These are phyloP conservation scores for Aspergillus saccharolyticus DNA, from an alignment of 495 filamentous ascomycete species.

Conservation along the genomic window DNA sequence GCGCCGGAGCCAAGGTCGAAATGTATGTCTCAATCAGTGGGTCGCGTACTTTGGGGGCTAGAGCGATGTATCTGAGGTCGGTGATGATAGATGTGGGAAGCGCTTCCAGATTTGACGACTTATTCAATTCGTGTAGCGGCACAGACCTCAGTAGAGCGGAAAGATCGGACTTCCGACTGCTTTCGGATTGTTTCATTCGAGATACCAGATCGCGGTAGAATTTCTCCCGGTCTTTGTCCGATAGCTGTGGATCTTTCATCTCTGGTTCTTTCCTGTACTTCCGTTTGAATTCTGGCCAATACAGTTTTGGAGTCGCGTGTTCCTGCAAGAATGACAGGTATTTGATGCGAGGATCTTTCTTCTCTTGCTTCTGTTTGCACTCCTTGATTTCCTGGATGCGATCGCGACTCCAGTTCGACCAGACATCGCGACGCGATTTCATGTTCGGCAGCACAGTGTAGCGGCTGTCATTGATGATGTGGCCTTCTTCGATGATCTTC, in stretches of 20 bases:
- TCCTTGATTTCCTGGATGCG: slow-evolving; percentile 66
- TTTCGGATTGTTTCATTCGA: slow-evolving; percentile 69
- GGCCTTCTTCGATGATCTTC: slow-evolving; percentile 73
- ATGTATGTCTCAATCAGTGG: slow-evolving; percentile 73
- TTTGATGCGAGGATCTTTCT: slow-evolving; percentile 77
- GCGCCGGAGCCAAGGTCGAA: slow-evolving; percentile 62
- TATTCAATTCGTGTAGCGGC: slow-evolving; percentile 61
- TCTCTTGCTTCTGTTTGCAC: slow-evolving; percentile 68
- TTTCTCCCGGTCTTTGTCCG: slow-evolving; percentile 87
- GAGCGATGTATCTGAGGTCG: slow-evolving; percentile 78
- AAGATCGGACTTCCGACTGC: slow-evolving; percentile 73
- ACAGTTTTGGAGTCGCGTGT: slow-evolving; percentile 80
- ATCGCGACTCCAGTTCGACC: slow-evolving; percentile 72
- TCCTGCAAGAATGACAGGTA: slow-evolving; percentile 80
- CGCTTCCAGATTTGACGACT: slow-evolving; percentile 53
- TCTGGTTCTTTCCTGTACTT: slow-evolving; percentile 77
- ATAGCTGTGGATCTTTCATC: slow-evolving; percentile 71
- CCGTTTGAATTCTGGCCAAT: slow-evolving; percentile 93
- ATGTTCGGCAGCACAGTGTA: slow-evolving; percentile 80
- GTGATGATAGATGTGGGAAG: slow-evolving; percentile 66
- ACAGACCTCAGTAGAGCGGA: slow-evolving; percentile 66
- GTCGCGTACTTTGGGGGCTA: slow-evolving; percentile 64
- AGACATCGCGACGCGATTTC: slow-evolving; percentile 74
- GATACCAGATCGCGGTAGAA: slow-evolving; percentile 83
- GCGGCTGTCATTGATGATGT: slow-evolving; percentile 75